A percentile compares a stretch with the other conserved stretches of the same genome.
These are phyloP conservation scores for Gaultheria prostrata DNA, from an alignment of 148 eudicot species.

Conservation along the genomic window DNA sequence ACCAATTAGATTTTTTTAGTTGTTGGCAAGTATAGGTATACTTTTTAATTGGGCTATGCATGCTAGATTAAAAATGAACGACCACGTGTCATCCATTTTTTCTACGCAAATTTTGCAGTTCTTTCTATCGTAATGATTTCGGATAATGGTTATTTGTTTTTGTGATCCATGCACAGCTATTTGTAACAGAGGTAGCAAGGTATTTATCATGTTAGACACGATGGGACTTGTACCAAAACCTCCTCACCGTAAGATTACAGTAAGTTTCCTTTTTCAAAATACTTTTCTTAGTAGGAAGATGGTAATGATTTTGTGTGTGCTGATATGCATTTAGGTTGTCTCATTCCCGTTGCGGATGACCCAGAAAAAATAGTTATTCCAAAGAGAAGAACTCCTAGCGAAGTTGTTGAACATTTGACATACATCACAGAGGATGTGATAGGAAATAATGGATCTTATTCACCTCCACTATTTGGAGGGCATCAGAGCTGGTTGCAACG, in stretches of 20 bases:
- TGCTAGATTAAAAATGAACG: background rate
- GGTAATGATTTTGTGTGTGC: slow-evolving; percentile 9
- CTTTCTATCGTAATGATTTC: background rate
- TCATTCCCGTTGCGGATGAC: slow-evolving; percentile 78
- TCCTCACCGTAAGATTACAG: slow-evolving; percentile 70
- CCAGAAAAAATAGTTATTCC: slow-evolving; percentile 67
- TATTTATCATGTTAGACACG: slow-evolving; percentile 62
- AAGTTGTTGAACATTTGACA: slow-evolving; percentile 50
- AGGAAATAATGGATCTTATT: slow-evolving; percentile 40
- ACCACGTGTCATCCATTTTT: background rate
- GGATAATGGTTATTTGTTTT: slow-evolving; percentile 6
- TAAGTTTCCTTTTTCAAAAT: slow-evolving; percentile 1
- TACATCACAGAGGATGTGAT: slow-evolving; percentile 64
- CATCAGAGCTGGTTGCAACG: slow-evolving; percentile 77
- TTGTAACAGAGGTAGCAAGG: slow-evolving; percentile 84
- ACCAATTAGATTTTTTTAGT: background rate
- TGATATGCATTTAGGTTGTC: slow-evolving; percentile 55
- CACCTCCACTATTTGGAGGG: slow-evolving; percentile 89
- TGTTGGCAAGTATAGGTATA: background rate
- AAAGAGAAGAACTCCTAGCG: slow-evolving; percentile 52
- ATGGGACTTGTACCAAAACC: slow-evolving; percentile 76
- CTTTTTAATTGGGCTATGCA: slow-evolving; percentile 1
- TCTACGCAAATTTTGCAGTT: background rate
- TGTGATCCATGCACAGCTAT: slow-evolving; percentile 67
- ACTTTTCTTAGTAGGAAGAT: background rate